phyloP scores from a whole-genome alignment of 179 eudicot genomes.

The Beta corolliflora region DNA sequence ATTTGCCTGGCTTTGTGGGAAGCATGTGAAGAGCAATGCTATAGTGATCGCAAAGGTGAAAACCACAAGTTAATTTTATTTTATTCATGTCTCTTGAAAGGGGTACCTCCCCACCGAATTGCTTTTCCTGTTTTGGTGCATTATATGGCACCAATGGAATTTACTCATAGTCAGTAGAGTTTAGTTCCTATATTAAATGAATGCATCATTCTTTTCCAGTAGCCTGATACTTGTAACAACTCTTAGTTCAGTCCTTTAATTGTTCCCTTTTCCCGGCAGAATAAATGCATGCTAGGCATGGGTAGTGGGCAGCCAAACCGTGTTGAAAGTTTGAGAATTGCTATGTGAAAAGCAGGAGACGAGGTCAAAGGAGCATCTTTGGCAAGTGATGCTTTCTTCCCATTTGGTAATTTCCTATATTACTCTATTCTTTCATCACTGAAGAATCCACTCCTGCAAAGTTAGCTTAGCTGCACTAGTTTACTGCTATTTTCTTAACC shows the following conservation, averaged over 20 bases:
- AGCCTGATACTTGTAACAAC: neutral
- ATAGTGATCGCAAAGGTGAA: constrained; percentile 93
- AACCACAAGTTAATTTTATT: neutral
- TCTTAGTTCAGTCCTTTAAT: neutral
- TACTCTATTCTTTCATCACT: neutral
- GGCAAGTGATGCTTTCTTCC: constrained; percentile 99
- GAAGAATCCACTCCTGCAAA: no score
- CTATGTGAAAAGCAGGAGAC: constrained; percentile 86
- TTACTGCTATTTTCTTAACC: neutral
- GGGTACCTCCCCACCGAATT: neutral
- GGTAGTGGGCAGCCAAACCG: constrained; percentile 99
- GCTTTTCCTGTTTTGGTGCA: no score
- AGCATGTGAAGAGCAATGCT: constrained; percentile 99
- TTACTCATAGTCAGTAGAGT: no score
- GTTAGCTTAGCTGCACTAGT: neutral
- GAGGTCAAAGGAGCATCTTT: constrained; percentile 92
- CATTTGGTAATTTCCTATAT: constrained; percentile 64
- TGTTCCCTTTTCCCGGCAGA: constrained; percentile 37
- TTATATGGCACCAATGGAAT: no score
- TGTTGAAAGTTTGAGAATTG: constrained; percentile 88
- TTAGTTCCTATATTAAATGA: no score
- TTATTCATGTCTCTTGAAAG: no score
- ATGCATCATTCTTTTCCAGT: no score
- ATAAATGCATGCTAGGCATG: constrained; percentile 93
- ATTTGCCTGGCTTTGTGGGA: constrained; percentile 94